Conservation (phyloP, 1,284 basidiomycete genomes). For the Naganishia cerealis region DNA sequence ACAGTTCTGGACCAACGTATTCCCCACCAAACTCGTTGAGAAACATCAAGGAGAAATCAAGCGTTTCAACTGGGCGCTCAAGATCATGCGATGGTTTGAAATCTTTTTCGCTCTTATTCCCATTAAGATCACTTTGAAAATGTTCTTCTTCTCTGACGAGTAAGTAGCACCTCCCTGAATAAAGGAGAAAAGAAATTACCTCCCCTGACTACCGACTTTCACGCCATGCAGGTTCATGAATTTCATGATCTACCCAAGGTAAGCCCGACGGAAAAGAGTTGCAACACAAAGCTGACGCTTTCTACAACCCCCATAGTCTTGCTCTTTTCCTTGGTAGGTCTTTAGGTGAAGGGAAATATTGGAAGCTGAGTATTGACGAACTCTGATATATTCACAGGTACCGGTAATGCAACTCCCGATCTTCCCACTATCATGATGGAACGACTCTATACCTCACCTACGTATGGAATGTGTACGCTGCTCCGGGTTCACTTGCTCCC, state of each 20-base stretch:
- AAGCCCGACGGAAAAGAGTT: slow-evolving; percentile 22
- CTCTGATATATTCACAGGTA: slow-evolving; percentile 36
- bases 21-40: slow-evolving; percentile 61
- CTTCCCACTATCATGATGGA: slow-evolving; percentile 55
- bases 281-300: background rate
- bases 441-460: slow-evolving; percentile 54
- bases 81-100: slow-evolving; percentile 60
- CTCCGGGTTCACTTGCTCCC: background rate
- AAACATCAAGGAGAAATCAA: slow-evolving; percentile 61
- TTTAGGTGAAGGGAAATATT: background rate
- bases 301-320: slow-evolving; percentile 35
- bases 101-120: slow-evolving; percentile 63
- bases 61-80: slow-evolving; percentile 62
- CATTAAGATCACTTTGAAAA: slow-evolving; percentile 61
- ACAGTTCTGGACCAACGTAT: slow-evolving; percentile 67
- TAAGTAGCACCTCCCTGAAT: slow-evolving; percentile 33
- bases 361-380: background rate
- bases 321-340: slow-evolving; percentile 51
- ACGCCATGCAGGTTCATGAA: slow-evolving; percentile 43
- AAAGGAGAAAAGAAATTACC: background rate
- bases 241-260: slow-evolving; percentile 54
- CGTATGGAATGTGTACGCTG: slow-evolving; percentile 53
- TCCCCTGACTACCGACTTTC: background rate
- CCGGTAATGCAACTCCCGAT: slow-evolving; percentile 55
- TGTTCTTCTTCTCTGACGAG: slow-evolving; percentile 63